Evolutionary conservation across 176 grass and related monocot genomes (phyloP).

Genomic region (Avena atlantica): DNA sequence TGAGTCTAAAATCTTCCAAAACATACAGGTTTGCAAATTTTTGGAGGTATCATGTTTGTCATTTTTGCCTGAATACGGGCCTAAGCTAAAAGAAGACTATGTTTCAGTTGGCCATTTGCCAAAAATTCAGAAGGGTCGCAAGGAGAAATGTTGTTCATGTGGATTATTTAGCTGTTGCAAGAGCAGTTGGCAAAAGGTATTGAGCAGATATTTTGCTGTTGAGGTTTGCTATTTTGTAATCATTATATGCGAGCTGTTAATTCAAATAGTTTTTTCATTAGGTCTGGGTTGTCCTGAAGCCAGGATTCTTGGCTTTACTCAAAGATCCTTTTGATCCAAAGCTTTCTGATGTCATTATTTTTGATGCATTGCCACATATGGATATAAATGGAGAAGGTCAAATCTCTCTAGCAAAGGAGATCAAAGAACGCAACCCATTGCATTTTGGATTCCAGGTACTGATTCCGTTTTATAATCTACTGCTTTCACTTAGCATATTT

Average conservation of each 20-base stretch:
- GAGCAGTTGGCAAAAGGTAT: constrained; percentile 96
- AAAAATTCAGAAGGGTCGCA: constrained; percentile 76
- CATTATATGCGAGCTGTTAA: constrained; percentile 43
- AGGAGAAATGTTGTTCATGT: constrained; percentile 70
- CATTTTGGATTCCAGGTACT: constrained; percentile 92
- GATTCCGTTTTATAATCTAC: constrained; percentile 17
- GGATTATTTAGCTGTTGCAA: constrained; percentile 85
- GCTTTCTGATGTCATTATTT: constrained; percentile 94
- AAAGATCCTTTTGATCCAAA: constrained; percentile 95
- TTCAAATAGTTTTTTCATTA: constrained; percentile 48
- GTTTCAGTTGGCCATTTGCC: constrained; percentile 92
- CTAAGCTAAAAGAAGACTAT: constrained; percentile 96
- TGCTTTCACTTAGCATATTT: constrained; percentile 10
- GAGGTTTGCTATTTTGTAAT: constrained; percentile 34
- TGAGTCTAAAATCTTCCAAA: constrained; percentile 26
- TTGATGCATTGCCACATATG: constrained; percentile 85
- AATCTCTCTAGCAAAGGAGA: constrained; percentile 88
- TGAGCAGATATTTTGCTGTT: neutral
- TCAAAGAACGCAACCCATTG: constrained; percentile 89
- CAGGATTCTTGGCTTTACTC: constrained; percentile 93
- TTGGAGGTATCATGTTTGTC: constrained; percentile 95
- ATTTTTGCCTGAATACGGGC: constrained; percentile 94
- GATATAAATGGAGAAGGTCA: constrained; percentile 88
- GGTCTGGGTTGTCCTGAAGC: constrained; percentile 97
- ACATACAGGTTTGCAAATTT: constrained; percentile 91